Percentiles rank a stretch among this genome's conserved stretches.
Conservation (phyloP, 1,284 basidiomycete genomes). For the Neotropicomus parvogracilis region DNA sequence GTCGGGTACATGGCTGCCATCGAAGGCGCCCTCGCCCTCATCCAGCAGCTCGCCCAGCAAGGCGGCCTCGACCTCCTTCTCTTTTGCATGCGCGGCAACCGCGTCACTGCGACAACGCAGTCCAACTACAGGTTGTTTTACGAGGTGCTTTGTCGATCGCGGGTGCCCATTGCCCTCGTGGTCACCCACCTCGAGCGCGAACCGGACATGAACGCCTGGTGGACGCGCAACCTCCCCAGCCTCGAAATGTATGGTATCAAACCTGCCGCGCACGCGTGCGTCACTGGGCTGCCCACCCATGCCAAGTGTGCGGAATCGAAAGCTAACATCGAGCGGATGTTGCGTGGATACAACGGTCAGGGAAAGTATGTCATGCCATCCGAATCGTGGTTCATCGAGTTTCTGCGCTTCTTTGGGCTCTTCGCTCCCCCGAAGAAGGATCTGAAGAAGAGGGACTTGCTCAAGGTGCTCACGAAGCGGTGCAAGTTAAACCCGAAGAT, state of each 20-base stretch:
- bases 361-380: conserved; percentile 23
- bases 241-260: conserved; percentile 26
- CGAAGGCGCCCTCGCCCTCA: conserved; percentile 30
- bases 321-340: conserved; percentile 13
- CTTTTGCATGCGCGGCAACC: conserved; percentile 35
- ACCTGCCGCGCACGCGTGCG: conserved; percentile 33
- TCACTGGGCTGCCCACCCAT: conserved; percentile 30
- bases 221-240: conserved; percentile 21
- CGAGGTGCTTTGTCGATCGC: conserved; percentile 31
- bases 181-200: conserved; percentile 38
- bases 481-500: conserved; percentile 20
- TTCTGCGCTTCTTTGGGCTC: conserved; percentile 20
- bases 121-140: conserved; percentile 37
- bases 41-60: conserved; percentile 27
- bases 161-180: conserved; percentile 35
- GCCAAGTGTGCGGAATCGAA: conserved; percentile 22
- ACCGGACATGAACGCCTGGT: conserved; percentile 31
- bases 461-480: conserved; percentile 22
- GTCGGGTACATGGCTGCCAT: conserved; percentile 30
- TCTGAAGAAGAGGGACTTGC: conserved; percentile 18
- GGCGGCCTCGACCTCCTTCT: conserved; percentile 38
- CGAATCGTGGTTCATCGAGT: conserved; percentile 25
- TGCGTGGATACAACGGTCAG: conserved; percentile 13
- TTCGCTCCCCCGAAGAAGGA: conserved; percentile 11
- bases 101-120: conserved; percentile 31